A percentile compares a stretch with the other conserved stretches of the same genome.
phyloP scores from a whole-genome alignment of 192 early-diverging fungal species.

The Glomus cerebriforme region DNA sequence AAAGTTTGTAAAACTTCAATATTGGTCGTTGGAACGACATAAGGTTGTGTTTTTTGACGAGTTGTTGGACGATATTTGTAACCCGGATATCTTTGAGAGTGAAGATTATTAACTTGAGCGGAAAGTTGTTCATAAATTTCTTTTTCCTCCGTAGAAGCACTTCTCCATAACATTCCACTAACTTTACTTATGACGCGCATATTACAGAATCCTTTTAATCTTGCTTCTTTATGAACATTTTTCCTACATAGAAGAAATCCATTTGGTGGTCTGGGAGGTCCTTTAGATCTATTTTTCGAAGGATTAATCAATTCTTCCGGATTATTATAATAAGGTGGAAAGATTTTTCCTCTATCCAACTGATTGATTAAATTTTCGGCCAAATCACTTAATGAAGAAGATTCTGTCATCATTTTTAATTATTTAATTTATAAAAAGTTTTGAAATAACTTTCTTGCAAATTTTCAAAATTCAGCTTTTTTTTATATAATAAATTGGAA shows the following conservation, averaged over 20 bases:
- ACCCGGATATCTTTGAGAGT: background rate
- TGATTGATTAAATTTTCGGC: background rate
- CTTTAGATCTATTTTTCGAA: background rate
- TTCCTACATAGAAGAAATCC: slow-evolving; percentile 14
- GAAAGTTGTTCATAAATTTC: slow-evolving; percentile 14
- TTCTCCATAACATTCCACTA: slow-evolving; percentile 9
- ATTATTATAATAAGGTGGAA: slow-evolving; percentile 1
- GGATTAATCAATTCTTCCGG: slow-evolving; percentile 11
- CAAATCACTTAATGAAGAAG: slow-evolving; percentile 4
- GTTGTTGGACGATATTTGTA: slow-evolving; percentile 7
- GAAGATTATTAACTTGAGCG: background rate
- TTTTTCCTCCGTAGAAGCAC: slow-evolving; percentile 4
- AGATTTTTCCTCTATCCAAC: background rate
- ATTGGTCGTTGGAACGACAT: too few relatives aligned
- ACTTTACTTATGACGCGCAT: slow-evolving; percentile 16
- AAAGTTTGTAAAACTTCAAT: too few relatives aligned
- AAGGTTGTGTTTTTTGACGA: background rate
- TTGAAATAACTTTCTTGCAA: too few relatives aligned
- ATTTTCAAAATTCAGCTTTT: too few relatives aligned
- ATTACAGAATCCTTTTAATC: background rate
- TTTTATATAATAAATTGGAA: too few relatives aligned
- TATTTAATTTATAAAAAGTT: too few relatives aligned
- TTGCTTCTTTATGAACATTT: slow-evolving; percentile 15
- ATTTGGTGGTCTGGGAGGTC: background rate
- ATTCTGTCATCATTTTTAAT: too few relatives aligned